Evolutionary conservation across 2,329 filamentous ascomycete genomes (phyloP).

Genomic region (Nothophaeocryptopus gaeumannii): DNA sequence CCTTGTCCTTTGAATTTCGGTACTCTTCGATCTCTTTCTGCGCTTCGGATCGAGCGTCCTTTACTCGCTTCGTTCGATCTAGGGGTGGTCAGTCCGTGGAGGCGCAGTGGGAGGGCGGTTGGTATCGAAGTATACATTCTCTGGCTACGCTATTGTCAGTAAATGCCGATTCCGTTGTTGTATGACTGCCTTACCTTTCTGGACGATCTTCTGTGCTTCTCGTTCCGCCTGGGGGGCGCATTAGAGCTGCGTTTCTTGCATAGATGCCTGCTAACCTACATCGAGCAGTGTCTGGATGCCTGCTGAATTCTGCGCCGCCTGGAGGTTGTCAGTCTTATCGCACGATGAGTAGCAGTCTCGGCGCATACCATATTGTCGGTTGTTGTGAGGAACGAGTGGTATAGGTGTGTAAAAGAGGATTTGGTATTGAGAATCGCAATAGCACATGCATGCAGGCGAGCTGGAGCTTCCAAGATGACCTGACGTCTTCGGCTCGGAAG

Average conservation of each 20-base stretch:
- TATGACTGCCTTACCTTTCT: conserved; percentile 68
- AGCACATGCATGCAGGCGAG: conserved; percentile 4
- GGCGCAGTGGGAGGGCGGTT: conserved; percentile 4
- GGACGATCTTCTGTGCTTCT: conserved; percentile 98
- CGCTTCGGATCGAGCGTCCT: conserved; percentile 91
- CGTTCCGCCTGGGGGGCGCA: conserved; percentile 72
- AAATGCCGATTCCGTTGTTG: conserved; percentile 19
- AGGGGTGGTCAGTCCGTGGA: conserved; percentile 23
- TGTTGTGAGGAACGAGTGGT: conserved; percentile 1
- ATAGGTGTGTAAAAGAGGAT: conserved; percentile 1
- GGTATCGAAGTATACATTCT: conserved; percentile 65
- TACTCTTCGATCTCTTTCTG: conserved; percentile 98
- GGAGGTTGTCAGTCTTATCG: conserved; percentile 20
- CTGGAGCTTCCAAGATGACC: conserved; percentile 6
- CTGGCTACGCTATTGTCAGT: conserved; percentile 65
- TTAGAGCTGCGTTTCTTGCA: conserved; percentile 43
- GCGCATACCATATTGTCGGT: conserved; percentile 17
- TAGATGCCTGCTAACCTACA: conserved; percentile 52
- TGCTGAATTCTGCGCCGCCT: conserved; percentile 98
- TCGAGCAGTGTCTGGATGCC: conserved; percentile 99
- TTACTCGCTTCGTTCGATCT: conserved; percentile 96
- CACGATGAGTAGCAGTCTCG: not conserved
- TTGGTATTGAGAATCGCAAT: conserved; percentile 1
- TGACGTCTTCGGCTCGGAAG: not conserved
- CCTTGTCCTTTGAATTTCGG: conserved; percentile 81